Base-by-base conservation (phyloP, 2,329 filamentous ascomycete species). In the Xenosphaeropsis pyriputrescens region DNA sequence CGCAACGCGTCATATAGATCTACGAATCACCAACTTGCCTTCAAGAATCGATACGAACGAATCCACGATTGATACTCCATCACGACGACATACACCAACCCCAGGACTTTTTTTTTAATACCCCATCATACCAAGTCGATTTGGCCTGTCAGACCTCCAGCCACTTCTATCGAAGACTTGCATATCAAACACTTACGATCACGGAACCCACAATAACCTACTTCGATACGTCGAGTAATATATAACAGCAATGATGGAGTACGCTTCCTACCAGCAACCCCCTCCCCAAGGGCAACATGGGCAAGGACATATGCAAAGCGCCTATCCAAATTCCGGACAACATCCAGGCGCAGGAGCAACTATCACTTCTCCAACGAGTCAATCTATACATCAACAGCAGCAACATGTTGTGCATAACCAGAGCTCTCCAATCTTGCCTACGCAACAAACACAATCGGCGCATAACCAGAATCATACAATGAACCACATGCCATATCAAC, bases 401-500 rank as follows among this genome's bases (percentile, higher is more conserved):
- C 73, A 79, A 49, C 63, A 64, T 49, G 52, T 58, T 29, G 64
- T 70, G 38, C 63, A 70, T 52, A 68, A 68, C 46, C 78, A 89
- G 59, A 76, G 78, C 4, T 91, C 84, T 26, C 84, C 85, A 22
- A 85, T 91, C 45, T 68, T 91, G 39, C 75, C 81, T 18, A 79
- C 82, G 37, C 84, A 91, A 60, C 73, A 82, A 52, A 81, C 81
- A 48, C 81, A 81, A 50, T 67, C 71, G 44, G 64, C 70, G 30
- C 73, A 75, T 44, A 73, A 72, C 52, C 69, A 77, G 48, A 64
- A 65, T 36, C 72, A 75, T 37, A 57, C 62, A 30, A 66, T 73
- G 44, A 74, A 52, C 72, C 79, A 81, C 61, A 84, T 79, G 70
- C 85, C 78, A 63, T 95, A 94, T 59, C 75, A 83, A 52, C 73